Base-by-base conservation (phyloP, 2,329 filamentous ascomycete species). In the Aspergillus pseudoglaucus region DNA sequence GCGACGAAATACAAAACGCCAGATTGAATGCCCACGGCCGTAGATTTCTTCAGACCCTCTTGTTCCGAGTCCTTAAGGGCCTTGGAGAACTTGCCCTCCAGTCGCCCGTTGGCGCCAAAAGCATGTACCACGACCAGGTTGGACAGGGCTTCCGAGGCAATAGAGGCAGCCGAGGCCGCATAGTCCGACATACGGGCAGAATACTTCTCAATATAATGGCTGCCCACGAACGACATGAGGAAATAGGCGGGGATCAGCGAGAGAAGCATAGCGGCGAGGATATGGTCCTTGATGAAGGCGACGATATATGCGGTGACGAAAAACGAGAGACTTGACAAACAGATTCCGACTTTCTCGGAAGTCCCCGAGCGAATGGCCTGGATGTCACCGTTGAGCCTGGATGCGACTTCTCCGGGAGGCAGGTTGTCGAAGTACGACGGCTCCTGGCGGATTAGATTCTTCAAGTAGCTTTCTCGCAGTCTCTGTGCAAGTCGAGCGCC, bases 261-360 rank as follows among this genome's bases (percentile, higher is more conserved):
- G 2, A 84, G 63, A 42, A 87, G 71, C 64, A 87, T 85, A 3
- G 74, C 82, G 0, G 84, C 82, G 12, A 87, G 73, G 44, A 73
- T 72, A 6, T 79, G 70, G 51, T 84, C 75, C 57, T 83, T 81
- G 61, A 81, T 78, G 55, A 87, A 87, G 1, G 82, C 82, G n/a
- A 87, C 78, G 6, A 83, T 70, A 53, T 84, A 87, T 4, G 83
- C 78, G 0, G 83, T 79, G 47, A 85, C 63, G 58, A 87, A 87
- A 63, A 85, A 87, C 2, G 81, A 80, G n/a, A 79, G 62, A 39
- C 77, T 82, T 20, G 77, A 74, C 9, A 87, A 73, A 53, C 80
- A 77, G 23, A 85, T 76, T 42, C 83, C 83, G 12, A 85, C 83
- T 61, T 87, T 88, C 63, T 87, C 84, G 2, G 80, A 83, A 0